Conservation (phyloP, 345 rosid species). For the Barbarea vulgaris region DNA sequence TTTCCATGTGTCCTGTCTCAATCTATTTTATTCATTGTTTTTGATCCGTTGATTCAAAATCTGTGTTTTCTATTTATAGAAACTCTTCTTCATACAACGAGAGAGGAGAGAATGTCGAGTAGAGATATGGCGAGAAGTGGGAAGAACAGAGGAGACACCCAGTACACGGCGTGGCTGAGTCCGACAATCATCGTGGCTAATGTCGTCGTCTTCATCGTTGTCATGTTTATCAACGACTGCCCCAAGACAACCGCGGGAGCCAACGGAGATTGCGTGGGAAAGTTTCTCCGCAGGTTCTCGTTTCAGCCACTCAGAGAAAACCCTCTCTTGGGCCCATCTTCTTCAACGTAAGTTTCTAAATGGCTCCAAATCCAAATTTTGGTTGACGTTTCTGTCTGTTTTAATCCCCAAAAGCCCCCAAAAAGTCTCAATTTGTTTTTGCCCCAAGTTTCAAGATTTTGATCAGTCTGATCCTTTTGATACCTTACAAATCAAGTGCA, state of each 20-base stretch:
- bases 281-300: constrained; percentile 73
- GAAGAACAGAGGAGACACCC: constrained; percentile 38
- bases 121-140: constrained; percentile 62
- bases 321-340: constrained; percentile 94
- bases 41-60: constrained; percentile 23
- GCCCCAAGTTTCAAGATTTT: neutral
- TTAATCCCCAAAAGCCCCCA: neutral
- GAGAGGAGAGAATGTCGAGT: constrained; percentile 47
- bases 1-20: constrained; percentile 21
- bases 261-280: constrained; percentile 60
- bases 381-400: neutral
- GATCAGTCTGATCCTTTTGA: constrained; percentile 7
- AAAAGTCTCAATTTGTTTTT: neutral
- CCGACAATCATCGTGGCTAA: constrained; percentile 74
- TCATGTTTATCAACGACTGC: constrained; percentile 86
- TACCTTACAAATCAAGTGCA: constrained; percentile 2
- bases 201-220: constrained; percentile 58
- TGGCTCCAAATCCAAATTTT: neutral
- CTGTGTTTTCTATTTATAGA: constrained; percentile 1
- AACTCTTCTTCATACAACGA: neutral
- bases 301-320: constrained; percentile 88
- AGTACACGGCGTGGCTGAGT: constrained; percentile 90
- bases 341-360: constrained; percentile 57
- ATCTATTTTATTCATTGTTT: neutral
- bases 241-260: constrained; percentile 55